Conservation (phyloP, 2,329 filamentous ascomycete genomes). For the Capronia epimyces region DNA sequence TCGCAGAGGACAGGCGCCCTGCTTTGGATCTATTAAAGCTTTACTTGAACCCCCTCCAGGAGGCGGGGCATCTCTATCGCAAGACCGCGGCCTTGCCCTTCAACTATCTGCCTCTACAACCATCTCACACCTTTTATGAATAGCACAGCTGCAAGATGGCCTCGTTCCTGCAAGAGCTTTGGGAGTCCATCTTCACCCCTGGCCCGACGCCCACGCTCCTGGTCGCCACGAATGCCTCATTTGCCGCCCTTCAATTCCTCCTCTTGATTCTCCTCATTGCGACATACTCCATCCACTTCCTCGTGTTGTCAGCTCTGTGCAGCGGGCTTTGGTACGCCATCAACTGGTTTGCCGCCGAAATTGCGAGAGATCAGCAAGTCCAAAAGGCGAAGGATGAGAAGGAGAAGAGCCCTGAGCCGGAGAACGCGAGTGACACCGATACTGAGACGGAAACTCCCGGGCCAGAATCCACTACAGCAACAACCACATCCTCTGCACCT, state of each 20-base stretch:
- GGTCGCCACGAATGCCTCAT: slow-evolving; percentile 82
- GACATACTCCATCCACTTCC: slow-evolving; percentile 84
- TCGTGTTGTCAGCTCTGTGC: slow-evolving; percentile 71
- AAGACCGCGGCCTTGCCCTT: neutral
- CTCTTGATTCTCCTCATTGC: slow-evolving; percentile 69
- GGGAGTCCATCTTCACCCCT: slow-evolving; percentile 88
- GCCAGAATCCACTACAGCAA: slow-evolving; percentile 1
- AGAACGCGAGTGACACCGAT: slow-evolving; percentile 34
- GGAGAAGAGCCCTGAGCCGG: slow-evolving; percentile 37
- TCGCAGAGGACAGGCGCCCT: neutral
- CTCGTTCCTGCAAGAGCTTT: slow-evolving; percentile 66
- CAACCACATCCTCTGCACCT: slow-evolving; percentile 12
- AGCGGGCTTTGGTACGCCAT: slow-evolving; percentile 85
- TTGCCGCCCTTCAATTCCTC: slow-evolving; percentile 75
- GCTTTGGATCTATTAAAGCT: slow-evolving; percentile 10
- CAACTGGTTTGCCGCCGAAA: slow-evolving; percentile 87
- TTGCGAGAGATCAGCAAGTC: slow-evolving; percentile 47
- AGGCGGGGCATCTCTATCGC: slow-evolving; percentile 11
- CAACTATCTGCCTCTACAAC: neutral
- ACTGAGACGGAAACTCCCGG: slow-evolving; percentile 33
- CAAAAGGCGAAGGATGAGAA: slow-evolving; percentile 43
- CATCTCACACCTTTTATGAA: neutral
- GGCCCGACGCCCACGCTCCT: slow-evolving; percentile 84
- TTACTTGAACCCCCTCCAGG: slow-evolving; percentile 1
- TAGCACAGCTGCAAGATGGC: slow-evolving; percentile 33